Conservation (phyloP, 495 filamentous ascomycete species). For the Acidiella bohemica region DNA sequence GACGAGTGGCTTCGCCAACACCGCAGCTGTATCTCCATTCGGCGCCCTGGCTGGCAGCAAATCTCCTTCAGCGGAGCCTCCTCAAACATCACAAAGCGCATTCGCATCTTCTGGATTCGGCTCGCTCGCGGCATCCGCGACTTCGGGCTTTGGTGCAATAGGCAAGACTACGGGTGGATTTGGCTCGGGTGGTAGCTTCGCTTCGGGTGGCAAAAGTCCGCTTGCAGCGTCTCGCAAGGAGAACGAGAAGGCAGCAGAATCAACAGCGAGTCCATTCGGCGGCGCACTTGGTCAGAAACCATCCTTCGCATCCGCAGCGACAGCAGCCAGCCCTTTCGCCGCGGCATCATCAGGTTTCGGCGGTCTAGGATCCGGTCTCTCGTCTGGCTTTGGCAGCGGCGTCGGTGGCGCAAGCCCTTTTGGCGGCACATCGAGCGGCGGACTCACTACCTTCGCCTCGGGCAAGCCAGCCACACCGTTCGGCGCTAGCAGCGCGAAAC, state of each 20-base stretch:
- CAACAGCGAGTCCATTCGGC: slow-evolving; percentile 14
- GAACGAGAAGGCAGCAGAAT: slow-evolving; percentile 1
- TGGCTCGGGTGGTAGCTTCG: slow-evolving; percentile 16
- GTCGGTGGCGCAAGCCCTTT: slow-evolving; percentile 5
- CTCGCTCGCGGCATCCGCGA: slow-evolving; percentile 35
- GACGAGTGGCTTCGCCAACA: slow-evolving; percentile 39
- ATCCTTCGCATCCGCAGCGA: slow-evolving; percentile 4
- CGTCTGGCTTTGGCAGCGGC: slow-evolving; percentile 15
- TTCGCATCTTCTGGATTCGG: slow-evolving; percentile 42
- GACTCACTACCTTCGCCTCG: slow-evolving; percentile 54
- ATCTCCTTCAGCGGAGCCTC: slow-evolving; percentile 8
- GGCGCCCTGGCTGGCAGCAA: slow-evolving; percentile 18
- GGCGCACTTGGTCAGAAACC: slow-evolving; percentile 16
- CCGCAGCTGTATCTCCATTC: slow-evolving; percentile 25
- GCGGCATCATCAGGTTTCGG: slow-evolving; percentile 33
- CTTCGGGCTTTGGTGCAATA: slow-evolving; percentile 42
- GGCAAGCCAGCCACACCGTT: slow-evolving; percentile 39
- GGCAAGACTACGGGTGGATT: slow-evolving; percentile 28
- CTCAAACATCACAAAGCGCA: slow-evolving; percentile 35
- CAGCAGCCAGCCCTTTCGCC: slow-evolving; percentile 21
- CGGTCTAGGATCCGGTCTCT: slow-evolving; percentile 23
- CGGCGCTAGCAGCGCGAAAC: slow-evolving; percentile 37
- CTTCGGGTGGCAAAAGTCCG: slow-evolving; percentile 4
- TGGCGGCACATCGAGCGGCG: slow-evolving; percentile 24
- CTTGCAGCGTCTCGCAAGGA: neutral